Evolutionary conservation across 2,329 filamentous ascomycete genomes (phyloP).

Genomic region (Fusarium hainanense): DNA sequence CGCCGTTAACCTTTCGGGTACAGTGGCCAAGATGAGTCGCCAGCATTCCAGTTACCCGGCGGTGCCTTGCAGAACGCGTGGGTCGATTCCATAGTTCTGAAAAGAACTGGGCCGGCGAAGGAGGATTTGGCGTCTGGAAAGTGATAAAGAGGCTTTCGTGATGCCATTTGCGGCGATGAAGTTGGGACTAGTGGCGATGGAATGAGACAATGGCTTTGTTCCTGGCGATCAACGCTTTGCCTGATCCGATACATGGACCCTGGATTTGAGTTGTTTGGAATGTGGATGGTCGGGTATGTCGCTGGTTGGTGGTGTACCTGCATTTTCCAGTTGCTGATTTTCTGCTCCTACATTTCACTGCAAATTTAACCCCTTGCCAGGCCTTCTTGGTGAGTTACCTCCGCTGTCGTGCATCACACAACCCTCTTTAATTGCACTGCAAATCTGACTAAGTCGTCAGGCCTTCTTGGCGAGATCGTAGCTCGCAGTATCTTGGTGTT

Average conservation of each 20-base stretch:
- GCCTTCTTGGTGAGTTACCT: background rate
- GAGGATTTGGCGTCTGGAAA: background rate
- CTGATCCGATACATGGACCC: background rate
- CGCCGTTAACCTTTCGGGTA: constrained; percentile 26
- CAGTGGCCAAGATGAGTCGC: background rate
- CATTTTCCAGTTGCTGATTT: too few relatives aligned
- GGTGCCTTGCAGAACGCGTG: background rate
- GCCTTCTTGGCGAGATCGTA: too few relatives aligned
- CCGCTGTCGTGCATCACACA: too few relatives aligned
- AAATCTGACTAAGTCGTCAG: background rate
- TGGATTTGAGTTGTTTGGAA: constrained; percentile 21
- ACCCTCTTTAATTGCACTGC: background rate
- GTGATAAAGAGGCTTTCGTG: constrained; percentile 9
- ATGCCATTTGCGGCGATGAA: constrained; percentile 18
- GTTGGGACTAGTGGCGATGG: constrained; percentile 2
- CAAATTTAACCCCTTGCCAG: background rate
- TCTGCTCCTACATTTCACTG: too few relatives aligned
- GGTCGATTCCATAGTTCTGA: background rate
- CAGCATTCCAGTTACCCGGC: constrained; percentile 19
- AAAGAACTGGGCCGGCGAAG: fast-evolving
- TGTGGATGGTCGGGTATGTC: too few relatives aligned
- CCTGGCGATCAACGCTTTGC: background rate
- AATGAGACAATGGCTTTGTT: constrained; percentile 28
- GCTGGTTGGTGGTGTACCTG: too few relatives aligned
- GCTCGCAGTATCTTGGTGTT: too few relatives aligned